Evolutionary conservation across 495 filamentous ascomycete species (phyloP), one percentile per base, ranked within the genome.

Genomic region (Immersiella caudata): DNA sequence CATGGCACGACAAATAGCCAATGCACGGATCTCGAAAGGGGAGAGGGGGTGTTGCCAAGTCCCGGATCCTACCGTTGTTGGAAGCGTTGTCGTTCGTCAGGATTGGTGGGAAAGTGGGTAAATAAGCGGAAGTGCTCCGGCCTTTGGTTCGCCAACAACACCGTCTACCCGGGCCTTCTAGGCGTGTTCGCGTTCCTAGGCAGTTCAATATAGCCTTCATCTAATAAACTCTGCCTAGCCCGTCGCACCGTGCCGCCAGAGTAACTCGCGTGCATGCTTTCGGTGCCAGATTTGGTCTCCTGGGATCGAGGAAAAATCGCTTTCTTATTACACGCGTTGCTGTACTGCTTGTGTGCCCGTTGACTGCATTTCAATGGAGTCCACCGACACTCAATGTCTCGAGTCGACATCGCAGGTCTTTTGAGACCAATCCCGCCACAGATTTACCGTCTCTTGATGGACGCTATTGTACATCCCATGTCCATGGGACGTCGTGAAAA

Each of bases 201-300:
- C 49, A 22, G 49, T 5, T 2, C 52, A 26, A 55, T 55, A 11
- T 55, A 55, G 3, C 52, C 20, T 55, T 55, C 20, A 55, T 55
- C 52, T 55, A 26, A 24, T 55, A 55, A 8, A 55, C 52, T 55
- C 12, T 55, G 52, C 52, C 52, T 55, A 14, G 5, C 52, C 52
- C 16, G 12, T 22, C 9, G 21, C 9, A 7, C 14, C 4, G 29
- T 33, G 29, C 52, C 52, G 52, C 52, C 52, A 55, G 52, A n/a
- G 20, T 55, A 11, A n/a, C 9, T 16, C 52, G n/a, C 52, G 8
- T 24, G 3, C 7, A n/a, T 1, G n/a, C 7, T 22, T 55, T 55
- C 52, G 52, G 52, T 2, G 52, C 20, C n/a, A 55, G 24, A 55
- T 55, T n/a, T 55, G 52, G 52, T 14, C 25, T 2, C 52, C 12